These are phyloP conservation scores for Metschnikowia baotianmanensis DNA, from an alignment of 805 yeast genomes.

Conservation along the genomic window DNA sequence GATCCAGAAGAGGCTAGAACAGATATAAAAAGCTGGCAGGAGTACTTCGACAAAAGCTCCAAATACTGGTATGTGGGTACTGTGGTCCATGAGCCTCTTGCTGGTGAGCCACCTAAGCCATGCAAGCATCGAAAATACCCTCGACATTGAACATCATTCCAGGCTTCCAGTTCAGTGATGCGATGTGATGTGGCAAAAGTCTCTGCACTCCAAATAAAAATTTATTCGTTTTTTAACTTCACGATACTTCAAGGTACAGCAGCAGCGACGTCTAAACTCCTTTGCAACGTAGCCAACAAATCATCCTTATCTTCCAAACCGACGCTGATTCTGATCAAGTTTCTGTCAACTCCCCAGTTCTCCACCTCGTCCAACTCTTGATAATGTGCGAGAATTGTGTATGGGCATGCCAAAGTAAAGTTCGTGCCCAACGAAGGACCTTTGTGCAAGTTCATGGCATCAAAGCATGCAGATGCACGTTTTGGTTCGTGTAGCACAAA, in stretches of 20 bases:
- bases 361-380: slow-evolving; percentile 76
- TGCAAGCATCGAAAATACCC: slow-evolving; percentile 33
- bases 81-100: slow-evolving; percentile 44
- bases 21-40: slow-evolving; percentile 52
- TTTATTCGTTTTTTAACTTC: no score
- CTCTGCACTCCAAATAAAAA: no score
- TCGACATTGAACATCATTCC: background rate
- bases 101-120: slow-evolving; percentile 51
- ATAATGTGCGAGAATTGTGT: slow-evolving; percentile 82
- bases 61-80: slow-evolving; percentile 64
- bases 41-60: slow-evolving; percentile 42
- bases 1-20: slow-evolving; percentile 37
- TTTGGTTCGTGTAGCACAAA: slow-evolving; percentile 62
- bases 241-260: slow-evolving; percentile 5
- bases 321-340: slow-evolving; percentile 75
- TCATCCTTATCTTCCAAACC: slow-evolving; percentile 76
- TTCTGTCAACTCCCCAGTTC: slow-evolving; percentile 77
- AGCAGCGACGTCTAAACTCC: slow-evolving; percentile 15
- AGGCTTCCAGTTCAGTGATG: no score
- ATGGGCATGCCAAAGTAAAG: slow-evolving; percentile 87
- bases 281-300: slow-evolving; percentile 29
- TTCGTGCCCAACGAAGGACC: slow-evolving; percentile 93
- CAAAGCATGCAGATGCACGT: slow-evolving; percentile 72
- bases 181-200: no score
- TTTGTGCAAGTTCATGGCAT: slow-evolving; percentile 66